Evolutionary conservation across 345 rosid genomes (phyloP).

Genomic region (Cardamine chenopodiifolia): DNA sequence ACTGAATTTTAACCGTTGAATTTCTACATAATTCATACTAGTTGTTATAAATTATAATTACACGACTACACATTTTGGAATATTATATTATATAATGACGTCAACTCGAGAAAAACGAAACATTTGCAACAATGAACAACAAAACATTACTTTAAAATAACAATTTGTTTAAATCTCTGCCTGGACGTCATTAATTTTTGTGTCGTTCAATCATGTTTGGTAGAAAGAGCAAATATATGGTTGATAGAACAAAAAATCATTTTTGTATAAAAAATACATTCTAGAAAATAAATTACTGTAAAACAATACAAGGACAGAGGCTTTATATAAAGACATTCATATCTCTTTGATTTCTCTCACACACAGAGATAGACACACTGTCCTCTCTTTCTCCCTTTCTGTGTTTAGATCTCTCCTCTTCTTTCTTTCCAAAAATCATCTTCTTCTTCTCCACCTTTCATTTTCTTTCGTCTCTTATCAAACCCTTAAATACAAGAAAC

Average conservation of each 20-base stretch:
- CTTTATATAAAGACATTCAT: slow-evolving; percentile 47
- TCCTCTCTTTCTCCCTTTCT: slow-evolving; percentile 32
- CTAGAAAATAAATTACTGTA: neutral
- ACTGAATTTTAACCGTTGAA: neutral
- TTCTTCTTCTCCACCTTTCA: slow-evolving; percentile 44
- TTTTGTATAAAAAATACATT: neutral
- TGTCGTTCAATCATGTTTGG: slow-evolving; percentile 38
- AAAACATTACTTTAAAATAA: neutral
- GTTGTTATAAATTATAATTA: neutral
- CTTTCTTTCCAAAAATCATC: slow-evolving; percentile 15
- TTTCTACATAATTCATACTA: neutral
- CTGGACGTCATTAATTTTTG: slow-evolving; percentile 27
- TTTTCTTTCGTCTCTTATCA: slow-evolving; percentile 37
- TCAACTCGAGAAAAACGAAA: neutral
- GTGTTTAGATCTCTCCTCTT: slow-evolving; percentile 23
- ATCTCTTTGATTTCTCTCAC: slow-evolving; percentile 30
- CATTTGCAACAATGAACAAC: neutral
- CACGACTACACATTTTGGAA: neutral
- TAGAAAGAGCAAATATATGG: slow-evolving; percentile 36
- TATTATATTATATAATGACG: neutral
- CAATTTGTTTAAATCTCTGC: neutral
- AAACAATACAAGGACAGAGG: slow-evolving; percentile 17
- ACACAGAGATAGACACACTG: slow-evolving; percentile 2
- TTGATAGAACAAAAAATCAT: slow-evolving; percentile 4
- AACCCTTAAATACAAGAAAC: slow-evolving; percentile 25